phyloP scores from a whole-genome alignment of 257 asterid genomes.

The Gynochthodes officinalis region DNA sequence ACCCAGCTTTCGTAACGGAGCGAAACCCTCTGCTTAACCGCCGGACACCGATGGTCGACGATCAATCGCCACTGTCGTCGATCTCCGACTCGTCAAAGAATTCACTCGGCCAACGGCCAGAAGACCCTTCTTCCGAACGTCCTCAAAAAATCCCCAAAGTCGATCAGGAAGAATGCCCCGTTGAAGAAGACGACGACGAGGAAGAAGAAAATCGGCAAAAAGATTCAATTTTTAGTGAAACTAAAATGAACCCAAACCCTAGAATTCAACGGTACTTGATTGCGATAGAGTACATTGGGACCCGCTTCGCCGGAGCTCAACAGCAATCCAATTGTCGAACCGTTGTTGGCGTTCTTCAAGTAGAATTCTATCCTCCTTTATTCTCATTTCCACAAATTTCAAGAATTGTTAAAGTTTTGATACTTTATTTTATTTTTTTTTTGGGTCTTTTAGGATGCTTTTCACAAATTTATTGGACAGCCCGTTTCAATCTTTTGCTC shows the following conservation, averaged over 20 bases:
- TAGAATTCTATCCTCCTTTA: conserved; percentile 9
- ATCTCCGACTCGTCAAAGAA: conserved; percentile 18
- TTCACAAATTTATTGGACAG: conserved; percentile 69
- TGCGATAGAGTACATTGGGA: conserved; percentile 86
- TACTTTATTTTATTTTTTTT: neutral
- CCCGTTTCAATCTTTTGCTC: conserved; percentile 84
- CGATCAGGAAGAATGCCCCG: conserved; percentile 23
- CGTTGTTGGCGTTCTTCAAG: conserved; percentile 83
- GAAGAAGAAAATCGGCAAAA: conserved; percentile 13
- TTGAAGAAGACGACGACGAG: conserved; percentile 27
- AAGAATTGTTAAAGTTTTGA: neutral
- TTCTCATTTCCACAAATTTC: neutral
- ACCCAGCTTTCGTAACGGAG: neutral
- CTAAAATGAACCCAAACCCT: conserved; percentile 51
- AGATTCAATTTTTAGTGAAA: conserved; percentile 9
- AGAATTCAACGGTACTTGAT: conserved; percentile 61
- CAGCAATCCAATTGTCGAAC: conserved; percentile 68
- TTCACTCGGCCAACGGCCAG: conserved; percentile 29
- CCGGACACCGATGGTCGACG: conserved; percentile 38
- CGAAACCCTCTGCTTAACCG: neutral
- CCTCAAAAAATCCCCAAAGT: conserved; percentile 47
- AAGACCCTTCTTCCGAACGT: conserved; percentile 36
- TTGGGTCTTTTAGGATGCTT: conserved; percentile 54
- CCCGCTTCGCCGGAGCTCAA: conserved; percentile 87
- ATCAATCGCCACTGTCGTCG: conserved; percentile 23